Percentiles rank a stretch among this genome's conserved stretches.
Conservation (phyloP, 768 basidiomycete genomes). For the Saitozyma sp. region DNA sequence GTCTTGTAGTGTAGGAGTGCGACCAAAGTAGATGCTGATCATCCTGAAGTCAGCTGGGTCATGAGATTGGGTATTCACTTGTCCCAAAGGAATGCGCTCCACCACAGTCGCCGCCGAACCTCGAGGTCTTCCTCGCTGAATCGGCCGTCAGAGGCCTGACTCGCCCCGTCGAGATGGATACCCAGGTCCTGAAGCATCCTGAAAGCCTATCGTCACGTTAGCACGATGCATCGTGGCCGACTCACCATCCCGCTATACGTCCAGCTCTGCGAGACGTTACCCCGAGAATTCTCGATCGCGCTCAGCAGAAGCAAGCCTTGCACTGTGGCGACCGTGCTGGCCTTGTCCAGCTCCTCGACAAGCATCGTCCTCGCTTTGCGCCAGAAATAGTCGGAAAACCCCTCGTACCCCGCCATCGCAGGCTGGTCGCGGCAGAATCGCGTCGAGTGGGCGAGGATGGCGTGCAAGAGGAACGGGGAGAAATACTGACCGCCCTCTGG, state of each 20-base stretch:
- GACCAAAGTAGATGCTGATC: slow-evolving; percentile 10
- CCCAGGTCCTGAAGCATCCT: slow-evolving; percentile 11
- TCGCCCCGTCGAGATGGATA: neutral
- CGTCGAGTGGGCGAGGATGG: slow-evolving; percentile 11
- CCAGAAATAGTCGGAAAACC: neutral
- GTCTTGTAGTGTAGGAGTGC: slow-evolving; percentile 6
- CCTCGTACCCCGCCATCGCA: neutral
- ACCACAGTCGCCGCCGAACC: slow-evolving; percentile 6
- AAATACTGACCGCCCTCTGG: slow-evolving; percentile 4
- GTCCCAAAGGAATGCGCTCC: slow-evolving; percentile 15
- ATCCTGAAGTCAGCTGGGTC: slow-evolving; percentile 4
- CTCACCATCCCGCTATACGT: slow-evolving; percentile 7
- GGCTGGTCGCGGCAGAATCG: neutral
- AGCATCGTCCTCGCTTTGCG: slow-evolving; percentile 9
- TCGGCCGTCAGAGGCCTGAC: neutral
- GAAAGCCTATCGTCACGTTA: neutral
- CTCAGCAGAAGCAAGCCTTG: slow-evolving; percentile 13
- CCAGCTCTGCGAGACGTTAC: slow-evolving; percentile 6
- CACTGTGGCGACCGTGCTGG: slow-evolving; percentile 4
- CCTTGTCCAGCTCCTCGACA: neutral
- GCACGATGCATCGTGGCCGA: no score
- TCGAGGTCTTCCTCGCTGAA: neutral
- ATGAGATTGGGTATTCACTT: slow-evolving; percentile 3
- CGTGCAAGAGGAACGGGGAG: slow-evolving; percentile 7
- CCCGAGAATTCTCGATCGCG: slow-evolving; percentile 5